Base-by-base conservation (phyloP, 768 basidiomycete genomes). In the Lactifluus piperatus region DNA sequence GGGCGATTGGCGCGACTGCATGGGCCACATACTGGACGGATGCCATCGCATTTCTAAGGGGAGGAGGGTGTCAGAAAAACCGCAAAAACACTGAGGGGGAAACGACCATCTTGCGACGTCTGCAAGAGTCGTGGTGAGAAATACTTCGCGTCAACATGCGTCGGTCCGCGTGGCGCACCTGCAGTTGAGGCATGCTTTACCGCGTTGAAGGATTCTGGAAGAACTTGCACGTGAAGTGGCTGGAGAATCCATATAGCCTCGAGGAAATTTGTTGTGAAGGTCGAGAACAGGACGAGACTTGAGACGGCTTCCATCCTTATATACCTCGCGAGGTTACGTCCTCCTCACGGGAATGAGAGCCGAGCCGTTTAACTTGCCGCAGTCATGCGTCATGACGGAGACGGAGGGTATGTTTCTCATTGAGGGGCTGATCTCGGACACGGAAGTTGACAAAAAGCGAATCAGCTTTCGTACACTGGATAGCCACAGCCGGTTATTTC, bases 41-140 rank as follows among this genome's bases (percentile, higher is more conserved):
- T 65, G 18, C 84, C 83, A 63, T 86, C 84, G 58, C 85, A 86
- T 77, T 80, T 85, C 85, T 82, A 55, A 24, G 29, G 58, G 13
- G n/a, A 43, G 47, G 22, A 26, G 13, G 14, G 34, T 26, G 30
- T 57, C 46, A 51, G 34, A 26, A 49, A 26, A 11, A 20, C 24
- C 34, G 26, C 5, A 30, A 24, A 11, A n/a, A 14, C 11, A 16
- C 22, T 3, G 14, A 32, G 16, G 48, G 20, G 9, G 36, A 8
- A 11, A 5, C 46, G 2, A 64, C 63, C 63, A 64, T 64, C 39
- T 64, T 64, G 30, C 61, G 56, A 34, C 63, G 61, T 29, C 63
- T 64, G 26, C 10, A 41, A n/a, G 2, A 43, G 30, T 45, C 10
- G 11, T 24, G 7, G 27, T 51, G 29, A 39, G 51, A 29, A n/a